Percentiles rank a stretch among this genome's conserved stretches.
phyloP scores from a whole-genome alignment of 2,329 filamentous ascomycete genomes.

The Xylaria sp. region DNA sequence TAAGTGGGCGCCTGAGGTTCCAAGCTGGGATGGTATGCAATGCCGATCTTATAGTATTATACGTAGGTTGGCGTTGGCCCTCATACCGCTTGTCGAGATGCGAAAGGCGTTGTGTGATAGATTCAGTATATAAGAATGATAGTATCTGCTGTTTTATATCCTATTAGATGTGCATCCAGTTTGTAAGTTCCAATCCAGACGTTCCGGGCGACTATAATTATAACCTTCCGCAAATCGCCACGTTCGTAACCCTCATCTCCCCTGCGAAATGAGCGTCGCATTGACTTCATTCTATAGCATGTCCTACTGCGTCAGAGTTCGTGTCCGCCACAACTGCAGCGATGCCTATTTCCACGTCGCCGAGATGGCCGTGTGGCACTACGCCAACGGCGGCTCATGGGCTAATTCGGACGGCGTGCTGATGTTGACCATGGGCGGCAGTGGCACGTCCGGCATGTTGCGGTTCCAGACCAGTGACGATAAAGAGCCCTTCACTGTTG shows the following conservation, averaged over 20 bases:
- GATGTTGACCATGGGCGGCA: slow-evolving; percentile 11
- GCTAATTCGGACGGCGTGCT: neutral
- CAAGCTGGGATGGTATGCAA: neutral
- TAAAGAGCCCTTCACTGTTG: slow-evolving; percentile 4
- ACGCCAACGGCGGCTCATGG: slow-evolving; percentile 13
- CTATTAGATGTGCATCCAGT: neutral
- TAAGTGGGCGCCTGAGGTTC: neutral
- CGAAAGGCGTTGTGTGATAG: neutral
- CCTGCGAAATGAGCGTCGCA: neutral
- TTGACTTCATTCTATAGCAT: slow-evolving; percentile 3
- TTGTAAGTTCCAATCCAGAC: neutral
- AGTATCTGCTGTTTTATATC: neutral
- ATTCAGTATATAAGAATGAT: neutral
- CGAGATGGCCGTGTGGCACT: slow-evolving; percentile 14
- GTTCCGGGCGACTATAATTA: neutral
- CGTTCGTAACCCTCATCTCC: neutral
- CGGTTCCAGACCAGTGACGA: slow-evolving; percentile 1
- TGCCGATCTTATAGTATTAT: too few relatives aligned
- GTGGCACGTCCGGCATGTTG: slow-evolving; percentile 13
- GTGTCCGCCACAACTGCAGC: neutral
- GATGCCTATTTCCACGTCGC: slow-evolving; percentile 3
- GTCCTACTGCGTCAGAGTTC: slow-evolving; percentile 6
- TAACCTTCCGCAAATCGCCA: neutral
- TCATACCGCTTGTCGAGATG: too few relatives aligned
- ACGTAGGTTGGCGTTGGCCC: too few relatives aligned